Percentiles rank a stretch among this genome's conserved stretches.
Conservation (phyloP, 1,139 yeast genomes). For the Saccharomyces hybrid region DNA sequence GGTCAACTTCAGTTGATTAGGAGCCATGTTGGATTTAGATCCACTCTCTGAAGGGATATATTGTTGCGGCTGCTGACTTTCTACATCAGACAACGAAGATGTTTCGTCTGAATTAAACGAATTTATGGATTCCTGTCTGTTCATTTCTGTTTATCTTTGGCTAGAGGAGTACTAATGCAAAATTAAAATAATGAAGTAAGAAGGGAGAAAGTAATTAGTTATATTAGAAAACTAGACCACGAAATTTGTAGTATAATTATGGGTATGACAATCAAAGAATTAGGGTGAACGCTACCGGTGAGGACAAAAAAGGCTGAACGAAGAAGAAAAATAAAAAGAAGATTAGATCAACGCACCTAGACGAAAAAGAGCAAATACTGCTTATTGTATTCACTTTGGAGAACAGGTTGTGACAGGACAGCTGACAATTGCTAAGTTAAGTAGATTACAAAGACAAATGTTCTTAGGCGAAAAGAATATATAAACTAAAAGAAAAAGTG, state of each 20-base stretch:
- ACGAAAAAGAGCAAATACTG: neutral
- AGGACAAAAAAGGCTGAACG: neutral
- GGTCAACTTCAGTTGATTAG: conserved; percentile 33
- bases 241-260: neutral
- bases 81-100: conserved; percentile 12
- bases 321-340: neutral
- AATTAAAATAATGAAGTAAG: neutral
- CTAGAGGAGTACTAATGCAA: neutral
- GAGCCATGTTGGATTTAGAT: conserved; percentile 6
- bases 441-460: neutral
- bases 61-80: conserved; percentile 19
- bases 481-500: neutral
- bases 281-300: neutral
- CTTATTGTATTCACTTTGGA: neutral
- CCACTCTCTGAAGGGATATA: conserved; percentile 14
- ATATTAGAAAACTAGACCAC: neutral
- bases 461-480: neutral
- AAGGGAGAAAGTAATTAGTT: neutral
- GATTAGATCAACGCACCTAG: neutral
- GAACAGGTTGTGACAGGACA: neutral
- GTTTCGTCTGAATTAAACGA: conserved; percentile 21
- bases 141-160: conserved; percentile 5
- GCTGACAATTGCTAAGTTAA: neutral
- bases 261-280: neutral
- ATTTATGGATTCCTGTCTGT: conserved; percentile 18